Evolutionary conservation across 2,329 filamentous ascomycete species (phyloP), one percentile per base, ranked within the genome.

Genomic region (Escovopsis sp.): DNA sequence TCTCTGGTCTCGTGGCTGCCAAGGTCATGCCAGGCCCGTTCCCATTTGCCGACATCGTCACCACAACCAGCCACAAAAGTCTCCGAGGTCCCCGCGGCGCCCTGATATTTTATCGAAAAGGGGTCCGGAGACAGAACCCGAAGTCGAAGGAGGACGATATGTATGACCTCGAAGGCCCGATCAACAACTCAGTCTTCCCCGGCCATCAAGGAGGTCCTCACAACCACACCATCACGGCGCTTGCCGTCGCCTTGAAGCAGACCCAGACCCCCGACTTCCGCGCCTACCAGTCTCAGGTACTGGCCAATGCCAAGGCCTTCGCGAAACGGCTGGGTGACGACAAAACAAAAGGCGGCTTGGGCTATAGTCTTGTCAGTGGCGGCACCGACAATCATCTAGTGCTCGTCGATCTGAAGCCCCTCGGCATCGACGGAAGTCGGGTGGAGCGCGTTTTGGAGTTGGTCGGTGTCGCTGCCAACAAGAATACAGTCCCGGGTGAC

Each of bases 361-460:
- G 82, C 38, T 94, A 95, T 71, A 84, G 80, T 59, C 77, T 98
- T 48, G 91, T 98, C 48, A 85, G 83, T 43, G 88, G 86, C 54
- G 91, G 91, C 51, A 98, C 91, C 26, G 91, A 98, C 68, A 96
- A 94, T 70, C 91, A 98, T 66, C 80, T 98, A 49, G 84, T 98
- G 10, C 75, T 98, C 15, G 72, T 91, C 39, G 91, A 98, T 62
- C 75, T 98, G 40, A 94, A 94, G 68, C 79, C 85, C 33, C 84
- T 91, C 59, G 73, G 73, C 45, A 79, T 98, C 47, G 91, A 98
- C 57, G 88, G 88, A 51, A 82, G 83, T 23, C 81, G 88, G 42
- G 86, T 94, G 12, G 88, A 95, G 68, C 80, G 86, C 38, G 80
- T 94, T 12, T 74, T 95, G 23, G 88, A 95, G 61, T 77, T 94